Evolutionary conservation across 2,329 filamentous ascomycete species (phyloP).

Genomic region (Diaporthe capsici): DNA sequence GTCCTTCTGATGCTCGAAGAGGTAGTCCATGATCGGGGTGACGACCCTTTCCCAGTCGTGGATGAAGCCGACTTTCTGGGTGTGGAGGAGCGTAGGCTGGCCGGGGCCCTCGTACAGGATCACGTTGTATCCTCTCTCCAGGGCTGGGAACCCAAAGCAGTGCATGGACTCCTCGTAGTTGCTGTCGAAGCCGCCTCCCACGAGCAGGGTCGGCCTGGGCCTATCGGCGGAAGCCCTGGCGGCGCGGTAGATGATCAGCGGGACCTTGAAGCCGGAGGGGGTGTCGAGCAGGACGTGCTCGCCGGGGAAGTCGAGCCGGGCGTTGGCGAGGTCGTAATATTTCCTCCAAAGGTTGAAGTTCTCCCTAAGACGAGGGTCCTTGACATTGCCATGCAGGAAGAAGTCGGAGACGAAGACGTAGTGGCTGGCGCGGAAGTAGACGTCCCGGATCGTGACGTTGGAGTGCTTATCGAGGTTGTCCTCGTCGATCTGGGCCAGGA

Average conservation of each 20-base stretch:
- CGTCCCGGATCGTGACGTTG: neutral
- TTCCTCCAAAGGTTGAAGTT: constrained; percentile 51
- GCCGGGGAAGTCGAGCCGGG: constrained; percentile 52
- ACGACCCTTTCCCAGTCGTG: constrained; percentile 58
- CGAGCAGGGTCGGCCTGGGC: constrained; percentile 51
- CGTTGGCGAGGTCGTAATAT: constrained; percentile 51
- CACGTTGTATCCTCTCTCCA: constrained; percentile 58
- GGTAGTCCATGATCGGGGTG: constrained; percentile 57
- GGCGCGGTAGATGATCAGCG: constrained; percentile 6
- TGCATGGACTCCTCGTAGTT: constrained; percentile 55
- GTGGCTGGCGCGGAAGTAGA: constrained; percentile 53
- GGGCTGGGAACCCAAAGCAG: constrained; percentile 46
- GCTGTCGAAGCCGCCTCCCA: constrained; percentile 54
- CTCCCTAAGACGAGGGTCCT: constrained; percentile 55
- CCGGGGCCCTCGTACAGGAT: constrained; percentile 63
- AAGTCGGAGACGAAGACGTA: constrained; percentile 60
- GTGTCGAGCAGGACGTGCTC: constrained; percentile 51
- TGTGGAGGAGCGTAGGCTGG: constrained; percentile 56
- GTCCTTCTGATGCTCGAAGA: constrained; percentile 36
- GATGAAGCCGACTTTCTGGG: constrained; percentile 59
- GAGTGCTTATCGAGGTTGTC: neutral
- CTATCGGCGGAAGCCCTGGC: neutral
- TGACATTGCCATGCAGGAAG: constrained; percentile 57
- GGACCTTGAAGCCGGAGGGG: neutral
- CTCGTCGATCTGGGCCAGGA: neutral